Percentiles rank a stretch among this genome's conserved stretches.
These are phyloP conservation scores for Solanum hybrid DNA, from an alignment of 305 asterid species.

Conservation along the genomic window DNA sequence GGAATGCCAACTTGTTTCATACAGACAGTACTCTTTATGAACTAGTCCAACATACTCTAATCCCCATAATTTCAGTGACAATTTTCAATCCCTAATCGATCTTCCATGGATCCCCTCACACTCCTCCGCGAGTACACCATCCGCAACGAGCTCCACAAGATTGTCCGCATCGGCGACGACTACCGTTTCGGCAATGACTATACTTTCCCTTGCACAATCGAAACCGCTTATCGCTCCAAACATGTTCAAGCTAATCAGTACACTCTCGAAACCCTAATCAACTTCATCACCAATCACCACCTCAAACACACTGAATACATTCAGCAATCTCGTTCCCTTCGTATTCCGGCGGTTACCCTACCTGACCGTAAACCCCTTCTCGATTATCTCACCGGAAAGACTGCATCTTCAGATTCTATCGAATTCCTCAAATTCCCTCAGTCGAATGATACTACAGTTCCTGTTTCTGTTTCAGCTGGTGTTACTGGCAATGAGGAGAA, in stretches of 20 bases:
- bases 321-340: slow-evolving; percentile 62
- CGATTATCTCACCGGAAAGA: slow-evolving; percentile 83
- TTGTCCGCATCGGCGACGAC: slow-evolving; percentile 57
- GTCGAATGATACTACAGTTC: slow-evolving; percentile 11
- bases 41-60: background rate
- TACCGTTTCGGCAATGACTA: slow-evolving; percentile 76
- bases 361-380: slow-evolving; percentile 83
- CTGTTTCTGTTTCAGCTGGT: background rate
- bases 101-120: slow-evolving; percentile 70
- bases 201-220: slow-evolving; percentile 72
- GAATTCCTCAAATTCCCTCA: slow-evolving; percentile 39
- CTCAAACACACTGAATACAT: slow-evolving; percentile 80
- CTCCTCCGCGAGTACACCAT: slow-evolving; percentile 86
- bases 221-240: slow-evolving; percentile 78
- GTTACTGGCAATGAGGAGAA: background rate
- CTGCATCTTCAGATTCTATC: slow-evolving; percentile 61
- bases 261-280: slow-evolving; percentile 89
- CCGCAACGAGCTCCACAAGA: slow-evolving; percentile 51
- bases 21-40: background rate
- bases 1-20: too few species aligned
- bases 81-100: background rate
- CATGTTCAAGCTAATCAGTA: slow-evolving; percentile 62
- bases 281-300: slow-evolving; percentile 71
- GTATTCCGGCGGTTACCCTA: slow-evolving; percentile 67
- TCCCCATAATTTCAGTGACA: background rate